phyloP scores from a whole-genome alignment of 2,329 filamentous ascomycete genomes.

The Helotiales sp. region DNA sequence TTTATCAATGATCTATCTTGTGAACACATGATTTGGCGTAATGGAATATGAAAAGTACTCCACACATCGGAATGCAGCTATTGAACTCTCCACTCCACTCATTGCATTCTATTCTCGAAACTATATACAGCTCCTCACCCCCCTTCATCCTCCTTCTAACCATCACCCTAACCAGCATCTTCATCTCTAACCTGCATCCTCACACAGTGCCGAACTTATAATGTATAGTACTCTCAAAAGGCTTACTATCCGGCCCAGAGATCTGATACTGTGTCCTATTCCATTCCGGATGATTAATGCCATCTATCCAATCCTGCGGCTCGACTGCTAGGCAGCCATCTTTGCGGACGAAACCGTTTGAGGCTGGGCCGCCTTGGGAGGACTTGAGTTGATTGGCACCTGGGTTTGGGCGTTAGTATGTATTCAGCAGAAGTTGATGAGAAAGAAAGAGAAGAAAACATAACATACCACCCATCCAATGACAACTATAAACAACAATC shows the following conservation, averaged over 20 bases:
- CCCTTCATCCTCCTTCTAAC: too few species aligned
- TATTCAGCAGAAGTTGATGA: not conserved
- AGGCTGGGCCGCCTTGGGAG: constrained; percentile 53
- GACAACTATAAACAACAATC: constrained; percentile 81
- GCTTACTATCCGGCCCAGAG: constrained; percentile 44
- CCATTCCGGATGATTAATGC: constrained; percentile 90
- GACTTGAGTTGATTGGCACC: constrained; percentile 51
- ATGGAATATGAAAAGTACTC: too few species aligned
- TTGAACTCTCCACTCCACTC: too few species aligned
- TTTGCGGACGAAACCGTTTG: constrained; percentile 52
- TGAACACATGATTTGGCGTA: too few species aligned
- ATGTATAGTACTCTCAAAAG: constrained; percentile 17
- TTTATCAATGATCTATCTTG: too few species aligned
- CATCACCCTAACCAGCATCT: too few species aligned
- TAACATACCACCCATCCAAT: constrained; percentile 49
- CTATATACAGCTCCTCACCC: too few species aligned
- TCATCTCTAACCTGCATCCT: too few species aligned
- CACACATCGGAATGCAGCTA: too few species aligned
- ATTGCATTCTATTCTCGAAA: too few species aligned
- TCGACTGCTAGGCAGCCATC: constrained; percentile 89
- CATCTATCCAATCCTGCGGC: constrained; percentile 90
- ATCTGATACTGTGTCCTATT: constrained; percentile 62
- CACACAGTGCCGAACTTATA: constrained; percentile 19
- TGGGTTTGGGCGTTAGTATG: not conserved
- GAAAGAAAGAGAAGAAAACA: not conserved